These are phyloP conservation scores for Chalara sp. DNA, from an alignment of 2,329 filamentous ascomycete species.

Conservation along the genomic window DNA sequence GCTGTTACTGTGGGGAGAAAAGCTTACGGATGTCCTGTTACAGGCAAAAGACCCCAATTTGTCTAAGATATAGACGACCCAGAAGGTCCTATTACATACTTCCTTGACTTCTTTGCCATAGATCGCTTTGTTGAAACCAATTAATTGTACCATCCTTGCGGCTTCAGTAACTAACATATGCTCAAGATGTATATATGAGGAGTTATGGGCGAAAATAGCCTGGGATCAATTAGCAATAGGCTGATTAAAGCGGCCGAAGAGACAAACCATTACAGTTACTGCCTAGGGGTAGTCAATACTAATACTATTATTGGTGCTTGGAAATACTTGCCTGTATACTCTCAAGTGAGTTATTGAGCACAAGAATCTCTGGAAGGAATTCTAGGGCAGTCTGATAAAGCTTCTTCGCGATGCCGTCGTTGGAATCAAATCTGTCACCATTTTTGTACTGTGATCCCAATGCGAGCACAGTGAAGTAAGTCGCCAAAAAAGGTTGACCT, in stretches of 20 bases:
- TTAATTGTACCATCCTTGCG: constrained; percentile 27
- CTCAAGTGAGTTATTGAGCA: constrained; percentile 18
- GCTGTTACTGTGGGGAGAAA: background rate
- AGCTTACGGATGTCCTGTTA: constrained; percentile 27
- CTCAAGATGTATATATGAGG: constrained; percentile 29
- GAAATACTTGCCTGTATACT: constrained; percentile 19
- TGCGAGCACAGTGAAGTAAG: constrained; percentile 29
- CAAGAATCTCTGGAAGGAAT: constrained; percentile 27
- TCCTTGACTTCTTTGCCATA: constrained; percentile 10
- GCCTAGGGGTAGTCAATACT: constrained; percentile 6
- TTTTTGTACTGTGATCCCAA: constrained; percentile 11
- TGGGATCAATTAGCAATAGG: constrained; percentile 8
- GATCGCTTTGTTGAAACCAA: constrained; percentile 25
- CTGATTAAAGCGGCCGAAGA: background rate
- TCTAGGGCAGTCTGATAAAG: constrained; percentile 32
- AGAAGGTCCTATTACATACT: constrained; percentile 27
- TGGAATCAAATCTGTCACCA: constrained; percentile 32
- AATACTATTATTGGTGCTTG: background rate
- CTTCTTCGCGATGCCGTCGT: constrained; percentile 32
- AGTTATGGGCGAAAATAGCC: constrained; percentile 31
- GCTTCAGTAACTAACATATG: constrained; percentile 29
- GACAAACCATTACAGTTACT: constrained; percentile 8
- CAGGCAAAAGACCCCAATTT: constrained; percentile 28
- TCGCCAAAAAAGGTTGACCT: constrained; percentile 29
- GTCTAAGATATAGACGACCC: constrained; percentile 35